A percentile compares a stretch with the other conserved stretches of the same genome.
Evolutionary conservation across 345 rosid genomes (phyloP).

Genomic region (Mercurialis annua): DNA sequence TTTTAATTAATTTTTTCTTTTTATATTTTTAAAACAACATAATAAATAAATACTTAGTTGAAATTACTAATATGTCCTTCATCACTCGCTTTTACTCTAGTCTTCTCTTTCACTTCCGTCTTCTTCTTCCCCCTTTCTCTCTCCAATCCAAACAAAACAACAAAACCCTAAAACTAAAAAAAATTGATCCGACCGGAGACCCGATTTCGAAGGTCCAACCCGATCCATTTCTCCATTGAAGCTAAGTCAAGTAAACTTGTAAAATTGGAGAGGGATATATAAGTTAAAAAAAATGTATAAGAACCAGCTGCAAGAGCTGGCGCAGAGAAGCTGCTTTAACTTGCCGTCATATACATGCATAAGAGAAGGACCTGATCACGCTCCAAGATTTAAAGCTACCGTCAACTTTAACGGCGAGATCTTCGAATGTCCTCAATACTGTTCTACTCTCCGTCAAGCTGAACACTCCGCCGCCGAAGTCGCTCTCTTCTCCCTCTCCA

Average conservation of each 20-base stretch:
- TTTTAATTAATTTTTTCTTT: no score
- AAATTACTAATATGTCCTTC: slow-evolving; percentile 10
- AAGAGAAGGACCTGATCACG: slow-evolving; percentile 99
- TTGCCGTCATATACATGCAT: slow-evolving; percentile 90
- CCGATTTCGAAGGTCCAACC: not conserved
- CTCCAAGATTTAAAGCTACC: slow-evolving; percentile 93
- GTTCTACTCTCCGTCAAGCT: slow-evolving; percentile 98
- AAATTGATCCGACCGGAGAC: slow-evolving; percentile 25
- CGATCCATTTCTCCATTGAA: slow-evolving; percentile 20
- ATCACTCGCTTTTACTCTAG: not conserved
- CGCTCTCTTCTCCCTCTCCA: slow-evolving; percentile 86
- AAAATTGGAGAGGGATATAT: not conserved
- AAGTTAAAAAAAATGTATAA: slow-evolving; percentile 70
- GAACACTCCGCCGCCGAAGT: slow-evolving; percentile 99
- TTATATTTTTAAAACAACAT: no score
- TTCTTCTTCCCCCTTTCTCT: slow-evolving; percentile 14
- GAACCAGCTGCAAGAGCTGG: slow-evolving; percentile 99
- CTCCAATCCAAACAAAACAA: not conserved
- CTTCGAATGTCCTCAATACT: slow-evolving; percentile 93
- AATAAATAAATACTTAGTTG: not conserved
- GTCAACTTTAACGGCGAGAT: slow-evolving; percentile 97
- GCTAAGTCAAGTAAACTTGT: not conserved
- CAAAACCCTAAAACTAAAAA: slow-evolving; percentile 36
- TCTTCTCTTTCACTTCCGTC: not conserved
- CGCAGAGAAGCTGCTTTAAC: slow-evolving; percentile 99